Percentiles rank a stretch among this genome's conserved stretches.
Evolutionary conservation across 2,329 filamentous ascomycete species (phyloP).

Genomic region (Xylariaceae sp.): DNA sequence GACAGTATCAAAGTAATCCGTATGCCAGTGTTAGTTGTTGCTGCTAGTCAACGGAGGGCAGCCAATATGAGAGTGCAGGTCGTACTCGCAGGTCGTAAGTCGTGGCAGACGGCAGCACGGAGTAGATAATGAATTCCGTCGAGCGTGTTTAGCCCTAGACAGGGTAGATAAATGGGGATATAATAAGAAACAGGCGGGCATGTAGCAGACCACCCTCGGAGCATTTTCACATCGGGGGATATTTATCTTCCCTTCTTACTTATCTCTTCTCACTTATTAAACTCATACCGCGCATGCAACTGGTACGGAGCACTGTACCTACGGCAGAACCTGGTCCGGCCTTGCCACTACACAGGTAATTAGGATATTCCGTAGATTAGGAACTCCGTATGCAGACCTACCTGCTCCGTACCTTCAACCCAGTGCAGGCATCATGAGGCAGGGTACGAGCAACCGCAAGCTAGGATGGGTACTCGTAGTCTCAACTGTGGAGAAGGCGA

Average conservation of each 20-base stretch:
- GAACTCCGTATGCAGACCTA: too few relatives aligned
- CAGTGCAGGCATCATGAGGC: slow-evolving; percentile 5
- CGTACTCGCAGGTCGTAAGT: neutral
- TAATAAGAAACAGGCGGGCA: slow-evolving; percentile 25
- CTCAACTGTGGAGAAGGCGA: slow-evolving; percentile 28
- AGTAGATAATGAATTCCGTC: neutral
- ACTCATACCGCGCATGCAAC: slow-evolving; percentile 4
- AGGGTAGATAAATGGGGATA: slow-evolving; percentile 19
- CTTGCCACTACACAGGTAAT: slow-evolving; percentile 12
- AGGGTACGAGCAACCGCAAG: slow-evolving; percentile 21
- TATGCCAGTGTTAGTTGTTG: too few relatives aligned
- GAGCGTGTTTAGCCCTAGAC: slow-evolving; percentile 1
- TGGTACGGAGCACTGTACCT: slow-evolving; percentile 11
- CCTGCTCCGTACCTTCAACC: too few relatives aligned
- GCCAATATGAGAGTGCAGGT: slow-evolving; percentile 3
- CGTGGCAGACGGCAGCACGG: neutral
- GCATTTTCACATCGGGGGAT: slow-evolving; percentile 25
- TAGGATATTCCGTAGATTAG: neutral
- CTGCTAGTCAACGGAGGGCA: neutral
- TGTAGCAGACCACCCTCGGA: slow-evolving; percentile 22
- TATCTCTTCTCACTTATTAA: neutral
- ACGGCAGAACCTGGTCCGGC: slow-evolving; percentile 13
- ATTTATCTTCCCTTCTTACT: slow-evolving; percentile 17
- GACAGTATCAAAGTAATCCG: neutral
- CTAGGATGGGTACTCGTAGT: slow-evolving; percentile 13